Conservation (phyloP, 1,284 basidiomycete genomes). For the Pseudozyma thailandica region DNA sequence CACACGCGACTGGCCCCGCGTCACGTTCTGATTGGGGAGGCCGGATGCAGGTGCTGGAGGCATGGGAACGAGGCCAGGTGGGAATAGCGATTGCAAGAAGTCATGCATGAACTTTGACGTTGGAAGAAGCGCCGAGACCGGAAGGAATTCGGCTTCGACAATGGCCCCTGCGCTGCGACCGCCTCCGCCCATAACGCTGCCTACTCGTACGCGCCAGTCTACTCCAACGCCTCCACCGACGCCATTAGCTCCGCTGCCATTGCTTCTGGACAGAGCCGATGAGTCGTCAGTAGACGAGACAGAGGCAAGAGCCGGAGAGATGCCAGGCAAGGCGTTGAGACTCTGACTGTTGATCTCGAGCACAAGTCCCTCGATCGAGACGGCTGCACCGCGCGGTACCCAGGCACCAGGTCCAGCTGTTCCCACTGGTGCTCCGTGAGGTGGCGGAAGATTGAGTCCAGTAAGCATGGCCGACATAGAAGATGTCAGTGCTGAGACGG, state of each 20-base stretch:
- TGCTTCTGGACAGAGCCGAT: not conserved
- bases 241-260: not conserved
- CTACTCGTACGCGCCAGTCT: constrained; percentile 48
- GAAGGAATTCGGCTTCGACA: constrained; percentile 50
- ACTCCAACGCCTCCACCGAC: constrained; percentile 5
- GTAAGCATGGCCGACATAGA: constrained; percentile 47
- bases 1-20: not conserved
- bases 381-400: constrained; percentile 54
- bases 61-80: constrained; percentile 24
- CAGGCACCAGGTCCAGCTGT: constrained; percentile 59
- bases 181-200: constrained; percentile 50
- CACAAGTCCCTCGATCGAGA: constrained; percentile 54
- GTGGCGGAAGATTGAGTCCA: constrained; percentile 50
- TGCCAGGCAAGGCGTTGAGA: constrained; percentile 27
- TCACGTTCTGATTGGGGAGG: constrained; percentile 2
- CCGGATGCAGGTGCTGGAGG: constrained; percentile 7
- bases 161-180: constrained; percentile 49
- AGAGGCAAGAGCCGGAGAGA: constrained; percentile 31
- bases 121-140: constrained; percentile 26
- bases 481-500: constrained; percentile 38
- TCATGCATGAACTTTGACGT: constrained; percentile 40
- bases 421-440: constrained; percentile 53
- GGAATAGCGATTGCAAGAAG: constrained; percentile 39
- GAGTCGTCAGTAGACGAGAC: constrained; percentile 14
- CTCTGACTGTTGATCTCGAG: constrained; percentile 47